Conservation (phyloP, 306 rosid genomes). For the Cicer chorassanicum region DNA sequence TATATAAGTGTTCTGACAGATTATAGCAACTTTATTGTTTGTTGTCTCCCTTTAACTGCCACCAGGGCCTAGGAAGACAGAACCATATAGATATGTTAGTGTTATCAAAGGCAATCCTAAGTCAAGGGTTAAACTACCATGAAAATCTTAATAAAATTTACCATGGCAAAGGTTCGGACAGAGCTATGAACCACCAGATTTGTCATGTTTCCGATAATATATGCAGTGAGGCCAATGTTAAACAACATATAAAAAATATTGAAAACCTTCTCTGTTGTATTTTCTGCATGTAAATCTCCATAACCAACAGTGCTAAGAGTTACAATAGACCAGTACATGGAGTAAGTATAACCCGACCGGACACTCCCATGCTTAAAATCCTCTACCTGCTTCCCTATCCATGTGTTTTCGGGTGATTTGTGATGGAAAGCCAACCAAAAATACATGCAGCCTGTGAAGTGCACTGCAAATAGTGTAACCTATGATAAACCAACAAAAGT, state of each 20-base stretch:
- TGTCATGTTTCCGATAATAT: slow-evolving; percentile 89
- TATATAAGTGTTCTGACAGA: neutral
- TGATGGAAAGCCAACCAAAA: slow-evolving; percentile 77
- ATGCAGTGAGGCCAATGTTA: slow-evolving; percentile 89
- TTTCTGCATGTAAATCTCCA: slow-evolving; percentile 88
- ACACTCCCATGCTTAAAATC: slow-evolving; percentile 60
- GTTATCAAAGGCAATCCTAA: slow-evolving; percentile 17
- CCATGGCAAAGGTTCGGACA: slow-evolving; percentile 62
- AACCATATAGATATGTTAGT: slow-evolving; percentile 22
- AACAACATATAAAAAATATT: slow-evolving; percentile 76
- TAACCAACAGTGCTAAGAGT: slow-evolving; percentile 92
- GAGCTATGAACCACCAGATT: slow-evolving; percentile 80
- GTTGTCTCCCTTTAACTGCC: neutral
- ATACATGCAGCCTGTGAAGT: slow-evolving; percentile 85
- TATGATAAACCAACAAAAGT: slow-evolving; percentile 46
- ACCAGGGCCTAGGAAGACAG: neutral
- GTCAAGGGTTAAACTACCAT: slow-evolving; percentile 31
- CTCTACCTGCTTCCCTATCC: slow-evolving; percentile 64
- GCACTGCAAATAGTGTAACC: slow-evolving; percentile 84
- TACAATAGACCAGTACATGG: slow-evolving; percentile 81
- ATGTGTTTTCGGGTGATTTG: slow-evolving; percentile 55
- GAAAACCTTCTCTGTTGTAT: slow-evolving; percentile 71
- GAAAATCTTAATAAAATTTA: slow-evolving; percentile 17
- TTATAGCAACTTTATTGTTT: neutral
- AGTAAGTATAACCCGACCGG: slow-evolving; percentile 71